Percentiles rank a stretch among this genome's conserved stretches.
phyloP scores from a whole-genome alignment of 352 stramenopile genomes.

The Elongisporangium undulatum region DNA sequence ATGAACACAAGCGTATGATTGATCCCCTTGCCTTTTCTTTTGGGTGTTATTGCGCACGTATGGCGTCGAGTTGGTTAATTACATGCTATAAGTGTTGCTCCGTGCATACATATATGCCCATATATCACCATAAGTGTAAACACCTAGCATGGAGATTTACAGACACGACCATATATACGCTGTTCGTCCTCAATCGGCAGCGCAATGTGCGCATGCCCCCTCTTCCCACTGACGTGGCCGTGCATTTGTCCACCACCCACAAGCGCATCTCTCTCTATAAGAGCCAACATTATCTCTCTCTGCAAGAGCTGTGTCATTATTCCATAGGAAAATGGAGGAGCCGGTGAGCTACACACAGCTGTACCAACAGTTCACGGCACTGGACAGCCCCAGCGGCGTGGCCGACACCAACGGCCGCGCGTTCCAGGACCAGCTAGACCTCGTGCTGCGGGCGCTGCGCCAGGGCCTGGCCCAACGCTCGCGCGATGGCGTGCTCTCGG shows the following conservation, averaged over 20 bases:
- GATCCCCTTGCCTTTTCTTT: neutral
- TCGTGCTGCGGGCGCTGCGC: conserved; percentile 22
- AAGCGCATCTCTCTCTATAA: conserved; percentile 24
- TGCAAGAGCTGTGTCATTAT: conserved; percentile 6
- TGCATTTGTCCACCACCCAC: conserved; percentile 6
- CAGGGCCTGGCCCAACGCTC: conserved; percentile 53
- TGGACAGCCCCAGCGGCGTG: conserved; percentile 33
- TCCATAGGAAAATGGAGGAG: conserved; percentile 13
- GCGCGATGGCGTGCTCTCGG: conserved; percentile 54
- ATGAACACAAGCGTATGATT: conserved; percentile 1
- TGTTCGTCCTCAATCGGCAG: neutral
- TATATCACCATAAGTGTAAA: too few species aligned
- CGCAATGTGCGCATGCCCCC: neutral
- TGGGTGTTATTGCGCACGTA: neutral
- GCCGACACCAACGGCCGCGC: conserved; percentile 31
- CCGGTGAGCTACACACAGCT: conserved; percentile 30
- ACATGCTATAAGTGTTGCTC: too few species aligned
- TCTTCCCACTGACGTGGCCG: neutral
- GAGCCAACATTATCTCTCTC: conserved; percentile 2
- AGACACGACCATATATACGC: neutral
- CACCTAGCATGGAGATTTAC: too few species aligned
- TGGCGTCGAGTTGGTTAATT: neutral
- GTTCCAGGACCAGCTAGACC: conserved; percentile 45
- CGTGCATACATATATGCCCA: too few species aligned
- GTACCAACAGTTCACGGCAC: conserved; percentile 35